Percentiles rank a stretch among this genome's conserved stretches.
These are phyloP conservation scores for Lactarius quietus DNA, from an alignment of 768 basidiomycete genomes.

Conservation along the genomic window DNA sequence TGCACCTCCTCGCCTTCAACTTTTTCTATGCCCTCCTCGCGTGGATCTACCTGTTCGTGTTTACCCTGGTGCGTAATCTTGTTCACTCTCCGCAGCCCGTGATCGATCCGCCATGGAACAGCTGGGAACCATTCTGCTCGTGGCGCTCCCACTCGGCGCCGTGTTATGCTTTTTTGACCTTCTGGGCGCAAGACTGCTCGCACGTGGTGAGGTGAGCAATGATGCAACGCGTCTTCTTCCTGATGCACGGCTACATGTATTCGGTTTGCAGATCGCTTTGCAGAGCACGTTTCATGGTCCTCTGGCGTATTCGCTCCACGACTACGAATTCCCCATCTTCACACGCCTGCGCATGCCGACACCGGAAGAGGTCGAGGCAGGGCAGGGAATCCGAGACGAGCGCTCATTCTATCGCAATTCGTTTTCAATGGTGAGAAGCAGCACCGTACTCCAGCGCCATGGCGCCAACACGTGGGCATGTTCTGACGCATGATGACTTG, in stretches of 20 bases:
- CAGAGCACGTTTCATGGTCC: conserved; percentile 70
- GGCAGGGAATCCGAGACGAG: conserved; percentile 41
- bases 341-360: conserved; percentile 54
- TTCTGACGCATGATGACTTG: conserved; percentile 5
- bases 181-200: conserved; percentile 65
- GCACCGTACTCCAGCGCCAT: conserved; percentile 13
- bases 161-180: conserved; percentile 75
- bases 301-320: conserved; percentile 56
- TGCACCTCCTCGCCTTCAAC: conserved; percentile 71
- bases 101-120: conserved; percentile 30
- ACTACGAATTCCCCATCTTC: conserved; percentile 73
- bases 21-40: conserved; percentile 75
- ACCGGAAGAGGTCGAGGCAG: conserved; percentile 48
- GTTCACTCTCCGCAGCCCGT: conserved; percentile 20
- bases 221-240: not conserved
- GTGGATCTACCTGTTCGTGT: conserved; percentile 77
- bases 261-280: conserved; percentile 50
- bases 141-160: conserved; percentile 74
- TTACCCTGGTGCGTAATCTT: conserved; percentile 61
- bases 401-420: conserved; percentile 77
- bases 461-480: conserved; percentile 11
- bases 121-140: conserved; percentile 77
- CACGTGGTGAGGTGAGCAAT: conserved; percentile 60
- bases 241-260: not conserved
- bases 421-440: conserved; percentile 65